These are phyloP conservation scores for Vickermania ingenoplastis DNA, from an alignment of 208 protist genomes.

Conservation along the genomic window DNA sequence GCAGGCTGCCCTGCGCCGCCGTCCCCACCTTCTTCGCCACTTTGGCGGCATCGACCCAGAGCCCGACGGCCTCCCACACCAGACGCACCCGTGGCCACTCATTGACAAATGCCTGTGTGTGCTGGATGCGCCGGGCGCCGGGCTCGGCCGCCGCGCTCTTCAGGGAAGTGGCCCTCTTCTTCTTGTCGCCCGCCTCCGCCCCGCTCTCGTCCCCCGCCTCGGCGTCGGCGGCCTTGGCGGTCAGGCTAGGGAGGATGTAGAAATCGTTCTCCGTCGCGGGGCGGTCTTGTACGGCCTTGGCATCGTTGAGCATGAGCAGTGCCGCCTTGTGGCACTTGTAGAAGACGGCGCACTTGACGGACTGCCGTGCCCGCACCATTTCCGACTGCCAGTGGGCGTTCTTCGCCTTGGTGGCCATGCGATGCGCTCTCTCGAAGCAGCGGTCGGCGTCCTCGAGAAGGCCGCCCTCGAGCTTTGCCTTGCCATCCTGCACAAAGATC, in stretches of 20 bases:
- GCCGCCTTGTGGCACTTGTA: slow-evolving; percentile 77
- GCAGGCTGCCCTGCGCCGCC: slow-evolving; percentile 21
- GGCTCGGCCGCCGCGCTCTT: too few species aligned
- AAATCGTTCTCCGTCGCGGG: slow-evolving; percentile 55
- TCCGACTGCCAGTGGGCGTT: slow-evolving; percentile 80
- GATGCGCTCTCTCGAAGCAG: slow-evolving; percentile 57
- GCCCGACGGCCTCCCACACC: slow-evolving; percentile 74
- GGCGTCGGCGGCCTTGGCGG: not conserved
- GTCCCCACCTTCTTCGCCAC: slow-evolving; percentile 52
- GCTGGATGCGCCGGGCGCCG: slow-evolving; percentile 59
- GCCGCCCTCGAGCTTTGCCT: slow-evolving; percentile 43
- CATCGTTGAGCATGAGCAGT: slow-evolving; percentile 58
- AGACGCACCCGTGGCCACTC: slow-evolving; percentile 79
- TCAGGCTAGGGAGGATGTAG: slow-evolving; percentile 53
- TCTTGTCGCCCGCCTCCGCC: slow-evolving; percentile 25
- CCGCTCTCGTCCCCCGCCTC: slow-evolving; percentile 7
- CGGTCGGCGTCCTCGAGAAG: slow-evolving; percentile 62
- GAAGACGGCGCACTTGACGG: slow-evolving; percentile 80
- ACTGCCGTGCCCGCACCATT: slow-evolving; percentile 59
- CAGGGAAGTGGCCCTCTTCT: too few species aligned
- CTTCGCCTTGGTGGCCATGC: slow-evolving; percentile 71
- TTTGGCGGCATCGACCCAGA: slow-evolving; percentile 58
- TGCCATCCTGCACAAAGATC: slow-evolving; percentile 74
- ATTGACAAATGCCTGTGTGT: slow-evolving; percentile 65
- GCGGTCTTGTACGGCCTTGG: slow-evolving; percentile 18